Conservation (phyloP, 495 filamentous ascomycete species). For the Aspergillus carlsbadensis region DNA sequence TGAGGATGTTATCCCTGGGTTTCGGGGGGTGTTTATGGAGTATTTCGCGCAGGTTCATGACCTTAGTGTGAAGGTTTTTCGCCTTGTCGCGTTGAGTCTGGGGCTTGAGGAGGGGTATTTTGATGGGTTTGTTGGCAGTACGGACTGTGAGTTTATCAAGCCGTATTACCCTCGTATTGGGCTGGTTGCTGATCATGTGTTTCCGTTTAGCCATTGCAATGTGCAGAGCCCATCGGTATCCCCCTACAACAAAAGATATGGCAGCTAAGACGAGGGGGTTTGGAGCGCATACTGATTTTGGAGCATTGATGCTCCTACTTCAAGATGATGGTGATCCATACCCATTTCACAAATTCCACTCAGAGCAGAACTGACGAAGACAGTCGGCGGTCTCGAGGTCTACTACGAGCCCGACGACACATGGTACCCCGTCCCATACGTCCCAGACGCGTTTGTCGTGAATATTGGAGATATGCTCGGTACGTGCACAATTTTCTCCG, state of each 20-base stretch:
- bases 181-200: background rate
- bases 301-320: background rate
- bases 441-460: background rate
- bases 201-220: background rate
- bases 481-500: background rate
- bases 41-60: constrained; percentile 5
- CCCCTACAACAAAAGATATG: background rate
- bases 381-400: constrained; percentile 11
- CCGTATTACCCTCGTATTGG: background rate
- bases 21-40: constrained; percentile 1
- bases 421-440: constrained; percentile 1
- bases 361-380: background rate
- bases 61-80: constrained; percentile 1
- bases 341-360: background rate
- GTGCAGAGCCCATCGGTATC: constrained; percentile 8
- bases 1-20: background rate
- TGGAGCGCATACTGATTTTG: constrained; percentile 6
- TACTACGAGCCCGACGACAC: constrained; percentile 1
- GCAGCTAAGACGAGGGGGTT: background rate
- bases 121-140: constrained; percentile 1
- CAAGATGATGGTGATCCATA: background rate
- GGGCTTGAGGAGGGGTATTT: constrained; percentile 4
- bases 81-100: constrained; percentile 7
- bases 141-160: background rate
- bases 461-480: constrained; percentile 12